Evolutionary conservation across 345 rosid genomes (phyloP), one percentile per base, ranked within the genome.

Genomic region (Citrus australasica): DNA sequence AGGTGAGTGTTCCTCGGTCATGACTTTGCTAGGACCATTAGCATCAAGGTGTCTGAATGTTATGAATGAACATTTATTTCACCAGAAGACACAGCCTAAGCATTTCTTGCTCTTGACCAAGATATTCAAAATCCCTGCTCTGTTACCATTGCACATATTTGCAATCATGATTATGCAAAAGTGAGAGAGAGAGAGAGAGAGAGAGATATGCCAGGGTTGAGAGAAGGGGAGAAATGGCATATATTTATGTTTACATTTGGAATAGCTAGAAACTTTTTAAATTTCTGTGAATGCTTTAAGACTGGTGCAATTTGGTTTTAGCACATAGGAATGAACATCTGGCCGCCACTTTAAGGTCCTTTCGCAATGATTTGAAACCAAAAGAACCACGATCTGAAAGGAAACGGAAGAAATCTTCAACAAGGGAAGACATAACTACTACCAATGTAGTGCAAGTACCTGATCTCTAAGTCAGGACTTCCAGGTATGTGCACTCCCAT

Each of bases 261-360:
- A 55, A 22, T 71, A 71, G 61, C 46, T 60, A 56, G 21, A 58
- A 33, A n/a, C 4, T 17, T 22, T 14, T 32, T 19, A 46, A 30
- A 30, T 48, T 71, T 33, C 9, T 67, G 4, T 38, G n/a, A 38
- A 55, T 72, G 33, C 59, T 7, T 33, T 64, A 37, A 60, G 35
- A 70, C 38, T 32, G 60, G 16, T 30, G 33, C 55, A 24, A 53
- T 78, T 56, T 69, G 76, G 62, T 79, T 87, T 75, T 91, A 95
- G 98, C 97, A n/a, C 99, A 89, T 73, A 89, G 97, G 82, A 96
- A 96, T 66, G 93, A 92, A 78, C 89, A 84, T 71, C 81, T 92
- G 69, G 81, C 94, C 53, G 55, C 85, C 9, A 80, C 85, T 3
- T 78, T 95, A 78, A 88, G 97, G 90, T 88, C 91, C 78, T 80